Conservation (phyloP, 139 green algal genomes). For the Chlorella sp. region DNA sequence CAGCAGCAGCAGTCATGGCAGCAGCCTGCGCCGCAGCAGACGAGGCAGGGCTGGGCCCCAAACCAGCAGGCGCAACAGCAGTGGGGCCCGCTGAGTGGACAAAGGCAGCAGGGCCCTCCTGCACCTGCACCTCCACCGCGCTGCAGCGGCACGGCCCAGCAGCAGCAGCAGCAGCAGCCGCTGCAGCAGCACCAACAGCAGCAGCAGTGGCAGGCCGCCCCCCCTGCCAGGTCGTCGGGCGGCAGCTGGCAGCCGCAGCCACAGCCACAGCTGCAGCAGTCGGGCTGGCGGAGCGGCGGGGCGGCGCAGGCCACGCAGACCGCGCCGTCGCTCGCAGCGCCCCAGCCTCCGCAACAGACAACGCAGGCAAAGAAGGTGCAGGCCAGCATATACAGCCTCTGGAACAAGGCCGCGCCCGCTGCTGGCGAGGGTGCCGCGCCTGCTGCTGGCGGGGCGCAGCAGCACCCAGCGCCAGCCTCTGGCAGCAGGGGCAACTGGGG, state of each 20-base stretch:
- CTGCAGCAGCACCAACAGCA: not conserved
- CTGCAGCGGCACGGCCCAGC: not conserved
- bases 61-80: not conserved
- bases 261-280: not conserved
- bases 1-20: not conserved
- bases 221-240: not conserved
- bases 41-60: no score
- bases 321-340: not conserved
- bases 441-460: not conserved
- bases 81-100: not conserved
- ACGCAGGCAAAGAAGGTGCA: slow-evolving; percentile 7
- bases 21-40: not conserved
- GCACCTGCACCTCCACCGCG: no score
- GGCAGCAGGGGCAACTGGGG: not conserved
- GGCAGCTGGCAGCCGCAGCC: not conserved
- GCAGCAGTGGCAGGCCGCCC: not conserved
- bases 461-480: not conserved
- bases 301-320: not conserved
- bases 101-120: no score
- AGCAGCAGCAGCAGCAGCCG: slow-evolving; percentile 5
- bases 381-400: slow-evolving; percentile 24
- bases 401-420: not conserved
- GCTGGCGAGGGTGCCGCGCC: not conserved
- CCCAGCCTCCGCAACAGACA: not conserved
- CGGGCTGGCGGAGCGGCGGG: not conserved